These are phyloP conservation scores for Cryptosporidium xiaoi DNA, from an alignment of 169 alveolate genomes.

Conservation along the genomic window DNA sequence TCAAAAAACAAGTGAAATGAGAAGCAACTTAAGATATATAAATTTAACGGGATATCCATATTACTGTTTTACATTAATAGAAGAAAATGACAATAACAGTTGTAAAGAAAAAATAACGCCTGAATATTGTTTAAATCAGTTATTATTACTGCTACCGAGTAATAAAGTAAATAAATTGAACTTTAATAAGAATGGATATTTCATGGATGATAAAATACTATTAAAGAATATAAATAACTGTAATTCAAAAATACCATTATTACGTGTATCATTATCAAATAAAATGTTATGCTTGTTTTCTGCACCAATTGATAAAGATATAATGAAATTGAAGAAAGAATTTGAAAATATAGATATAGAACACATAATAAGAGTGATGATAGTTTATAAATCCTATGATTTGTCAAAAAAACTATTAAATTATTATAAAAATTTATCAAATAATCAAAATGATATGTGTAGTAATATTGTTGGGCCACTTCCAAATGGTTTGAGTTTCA, in stretches of 20 bases:
- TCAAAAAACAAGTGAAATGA: background rate
- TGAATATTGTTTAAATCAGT: constrained; percentile 8
- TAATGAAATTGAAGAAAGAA: constrained; percentile 35
- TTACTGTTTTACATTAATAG: constrained; percentile 24
- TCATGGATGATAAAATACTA: background rate
- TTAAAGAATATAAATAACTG: constrained; percentile 42
- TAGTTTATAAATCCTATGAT: constrained; percentile 38
- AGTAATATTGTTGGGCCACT: constrained; percentile 53
- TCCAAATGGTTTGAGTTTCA: constrained; percentile 41
- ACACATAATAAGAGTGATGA: constrained; percentile 26
- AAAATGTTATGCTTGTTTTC: constrained; percentile 43
- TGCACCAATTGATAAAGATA: constrained; percentile 65
- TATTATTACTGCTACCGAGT: constrained; percentile 16
- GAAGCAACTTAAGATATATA: background rate
- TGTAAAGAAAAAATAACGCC: background rate
- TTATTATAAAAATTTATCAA: constrained; percentile 29
- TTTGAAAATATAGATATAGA: constrained; percentile 27
- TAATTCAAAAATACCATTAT: constrained; percentile 37
- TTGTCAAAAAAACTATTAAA: constrained; percentile 27
- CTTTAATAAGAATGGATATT: background rate
- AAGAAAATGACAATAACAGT: background rate
- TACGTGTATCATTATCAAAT: constrained; percentile 35
- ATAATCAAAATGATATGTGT: constrained; percentile 44
- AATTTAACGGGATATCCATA: constrained; percentile 62
- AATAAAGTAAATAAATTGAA: background rate